These are phyloP conservation scores for Xerocomus potaroensis DNA, from an alignment of 768 basidiomycete genomes.

Conservation along the genomic window DNA sequence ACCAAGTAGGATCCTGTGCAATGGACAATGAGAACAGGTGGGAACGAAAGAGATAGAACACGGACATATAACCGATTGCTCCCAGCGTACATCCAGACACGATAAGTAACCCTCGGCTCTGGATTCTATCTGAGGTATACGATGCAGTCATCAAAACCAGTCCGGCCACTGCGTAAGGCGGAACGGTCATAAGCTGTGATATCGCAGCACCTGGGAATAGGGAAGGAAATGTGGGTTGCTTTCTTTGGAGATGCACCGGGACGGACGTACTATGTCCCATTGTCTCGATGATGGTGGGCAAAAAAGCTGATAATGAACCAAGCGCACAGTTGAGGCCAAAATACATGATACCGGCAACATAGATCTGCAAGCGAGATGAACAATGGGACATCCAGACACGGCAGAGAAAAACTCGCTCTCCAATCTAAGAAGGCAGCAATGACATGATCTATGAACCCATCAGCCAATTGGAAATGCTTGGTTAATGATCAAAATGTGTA, in stretches of 20 bases:
- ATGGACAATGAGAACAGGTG: not conserved
- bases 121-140: constrained; percentile 42
- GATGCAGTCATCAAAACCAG: constrained; percentile 34
- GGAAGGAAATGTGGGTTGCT: not conserved
- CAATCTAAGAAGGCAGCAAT: constrained; percentile 44
- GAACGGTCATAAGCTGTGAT: constrained; percentile 49
- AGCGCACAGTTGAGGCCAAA: constrained; percentile 47
- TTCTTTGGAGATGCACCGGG: not conserved
- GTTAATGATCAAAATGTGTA: constrained; percentile 10
- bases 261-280: constrained; percentile 41
- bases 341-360: constrained; percentile 44
- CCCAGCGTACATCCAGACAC: constrained; percentile 28
- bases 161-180: constrained; percentile 47
- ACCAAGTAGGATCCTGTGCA: constrained; percentile 31
- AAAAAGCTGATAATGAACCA: constrained; percentile 48
- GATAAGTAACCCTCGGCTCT: constrained; percentile 38
- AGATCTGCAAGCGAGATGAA: constrained; percentile 30
- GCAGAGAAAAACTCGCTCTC: constrained; percentile 27
- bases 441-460: constrained; percentile 34
- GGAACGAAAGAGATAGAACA: not conserved
- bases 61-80: constrained; percentile 42
- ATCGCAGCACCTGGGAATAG: constrained; percentile 35
- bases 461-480: not conserved
- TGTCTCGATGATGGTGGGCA: constrained; percentile 52
- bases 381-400: not conserved